phyloP scores from a whole-genome alignment of 148 eudicot species.

The Amaranthus hypochondriacus region DNA sequence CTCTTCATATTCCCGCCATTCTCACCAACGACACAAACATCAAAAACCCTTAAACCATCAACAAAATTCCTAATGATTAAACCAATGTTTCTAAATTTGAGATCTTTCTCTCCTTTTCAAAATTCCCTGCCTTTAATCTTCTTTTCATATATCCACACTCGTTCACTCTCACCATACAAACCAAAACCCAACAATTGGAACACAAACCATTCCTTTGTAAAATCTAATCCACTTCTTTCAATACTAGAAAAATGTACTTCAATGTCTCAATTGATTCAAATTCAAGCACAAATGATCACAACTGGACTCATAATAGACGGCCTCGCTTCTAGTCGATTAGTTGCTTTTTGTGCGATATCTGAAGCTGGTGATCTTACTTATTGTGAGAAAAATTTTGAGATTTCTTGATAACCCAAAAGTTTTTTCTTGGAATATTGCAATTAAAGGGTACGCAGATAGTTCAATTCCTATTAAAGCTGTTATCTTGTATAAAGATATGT shows the following conservation, averaged over 20 bases:
- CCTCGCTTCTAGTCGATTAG: slow-evolving; percentile 50
- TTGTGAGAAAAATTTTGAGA: slow-evolving; percentile 31
- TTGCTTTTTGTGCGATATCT: slow-evolving; percentile 56
- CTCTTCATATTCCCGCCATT: slow-evolving; percentile 13
- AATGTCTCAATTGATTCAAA: slow-evolving; percentile 44
- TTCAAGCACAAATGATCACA: slow-evolving; percentile 49
- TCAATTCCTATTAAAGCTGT: slow-evolving; percentile 25
- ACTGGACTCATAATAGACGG: slow-evolving; percentile 40
- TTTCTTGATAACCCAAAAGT: slow-evolving; percentile 30
- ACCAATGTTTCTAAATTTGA: slow-evolving; percentile 6
- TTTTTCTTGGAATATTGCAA: slow-evolving; percentile 51
- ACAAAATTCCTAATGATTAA: slow-evolving; percentile 31
- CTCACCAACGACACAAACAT: not conserved
- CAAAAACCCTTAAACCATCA: not conserved
- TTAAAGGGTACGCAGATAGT: slow-evolving; percentile 40
- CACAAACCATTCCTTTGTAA: slow-evolving; percentile 47
- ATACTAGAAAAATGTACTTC: slow-evolving; percentile 44
- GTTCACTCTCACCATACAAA: slow-evolving; percentile 38
- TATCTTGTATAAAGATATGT: slow-evolving; percentile 40
- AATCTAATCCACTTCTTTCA: slow-evolving; percentile 48
- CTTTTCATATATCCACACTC: slow-evolving; percentile 25
- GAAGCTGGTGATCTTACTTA: slow-evolving; percentile 36
- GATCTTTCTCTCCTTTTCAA: slow-evolving; percentile 5
- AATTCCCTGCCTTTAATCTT: slow-evolving; percentile 3
- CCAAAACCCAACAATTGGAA: slow-evolving; percentile 46